A percentile compares a stretch with the other conserved stretches of the same genome.
phyloP scores from a whole-genome alignment of 768 basidiomycete species.

The Calocera cornea region DNA sequence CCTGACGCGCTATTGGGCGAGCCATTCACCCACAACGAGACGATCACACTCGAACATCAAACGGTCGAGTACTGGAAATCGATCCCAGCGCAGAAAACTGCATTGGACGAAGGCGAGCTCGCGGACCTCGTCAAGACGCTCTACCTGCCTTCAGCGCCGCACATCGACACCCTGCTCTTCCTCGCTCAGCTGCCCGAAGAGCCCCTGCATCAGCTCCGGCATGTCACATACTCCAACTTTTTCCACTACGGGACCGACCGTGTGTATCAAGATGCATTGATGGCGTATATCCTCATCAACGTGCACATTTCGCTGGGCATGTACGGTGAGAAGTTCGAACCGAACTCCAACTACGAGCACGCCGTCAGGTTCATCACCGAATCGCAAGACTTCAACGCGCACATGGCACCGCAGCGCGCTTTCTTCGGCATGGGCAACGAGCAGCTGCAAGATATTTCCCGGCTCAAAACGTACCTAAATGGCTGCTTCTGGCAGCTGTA shows the following conservation, averaged over 20 bases:
- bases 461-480: not conserved
- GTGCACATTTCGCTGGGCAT: not conserved
- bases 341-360: not conserved
- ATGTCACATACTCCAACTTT: not conserved
- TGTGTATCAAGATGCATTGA: not conserved
- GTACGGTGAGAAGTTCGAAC: not conserved
- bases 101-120: not conserved
- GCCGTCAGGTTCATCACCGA: not conserved
- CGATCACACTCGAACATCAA: not conserved
- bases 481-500: not conserved
- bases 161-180: not conserved
- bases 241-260: not conserved
- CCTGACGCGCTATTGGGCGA: not conserved
- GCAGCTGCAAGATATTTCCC: not conserved
- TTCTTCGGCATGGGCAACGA: not conserved
- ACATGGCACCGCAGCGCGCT: not conserved
- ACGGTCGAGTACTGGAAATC: not conserved
- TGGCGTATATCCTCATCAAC: not conserved
- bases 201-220: not conserved
- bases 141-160: not conserved
- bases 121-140: not conserved
- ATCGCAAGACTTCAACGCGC: not conserved
- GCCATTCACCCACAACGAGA: not conserved
- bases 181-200: not conserved
- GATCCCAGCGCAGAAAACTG: not conserved